phyloP scores from a whole-genome alignment of 371 early-diverging fungal genomes.

The Entomophthora muscae region DNA sequence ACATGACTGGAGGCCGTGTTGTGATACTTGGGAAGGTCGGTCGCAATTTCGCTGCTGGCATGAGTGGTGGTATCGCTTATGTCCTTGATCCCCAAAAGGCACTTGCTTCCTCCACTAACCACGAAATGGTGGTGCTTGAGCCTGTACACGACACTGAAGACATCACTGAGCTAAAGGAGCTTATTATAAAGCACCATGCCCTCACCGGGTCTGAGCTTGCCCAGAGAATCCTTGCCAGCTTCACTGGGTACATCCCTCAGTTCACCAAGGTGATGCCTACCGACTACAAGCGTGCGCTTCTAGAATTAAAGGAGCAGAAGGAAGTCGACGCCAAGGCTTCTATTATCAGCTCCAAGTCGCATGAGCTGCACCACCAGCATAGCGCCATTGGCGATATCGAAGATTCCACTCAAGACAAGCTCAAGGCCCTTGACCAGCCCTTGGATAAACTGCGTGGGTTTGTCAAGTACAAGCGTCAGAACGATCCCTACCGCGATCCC shows the following conservation, averaged over 20 bases:
- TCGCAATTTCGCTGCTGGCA: conserved; percentile 89
- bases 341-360: conserved; percentile 8
- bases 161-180: conserved; percentile 44
- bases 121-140: conserved; percentile 78
- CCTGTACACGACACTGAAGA: conserved; percentile 60
- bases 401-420: conserved; percentile 62
- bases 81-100: conserved; percentile 40
- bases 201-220: conserved; percentile 74
- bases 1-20: conserved; percentile 89
- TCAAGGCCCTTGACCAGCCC: conserved; percentile 16
- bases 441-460: conserved; percentile 73
- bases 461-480: conserved; percentile 76
- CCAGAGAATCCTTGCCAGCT: conserved; percentile 48
- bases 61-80: conserved; percentile 89
- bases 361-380: conserved; percentile 13
- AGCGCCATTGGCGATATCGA: conserved; percentile 65
- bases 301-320: conserved; percentile 23
- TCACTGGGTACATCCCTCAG: conserved; percentile 45
- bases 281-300: conserved; percentile 67
- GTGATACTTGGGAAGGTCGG: conserved; percentile 71
- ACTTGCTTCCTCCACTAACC: conserved; percentile 54
- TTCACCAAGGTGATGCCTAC: conserved; percentile 90
- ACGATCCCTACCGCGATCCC: conserved; percentile 72
- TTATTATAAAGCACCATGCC: conserved; percentile 62
- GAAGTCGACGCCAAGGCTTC: conserved; percentile 7